These are phyloP conservation scores for Cryptococcus sp. DNA, from an alignment of 1,284 basidiomycete species.

Conservation along the genomic window DNA sequence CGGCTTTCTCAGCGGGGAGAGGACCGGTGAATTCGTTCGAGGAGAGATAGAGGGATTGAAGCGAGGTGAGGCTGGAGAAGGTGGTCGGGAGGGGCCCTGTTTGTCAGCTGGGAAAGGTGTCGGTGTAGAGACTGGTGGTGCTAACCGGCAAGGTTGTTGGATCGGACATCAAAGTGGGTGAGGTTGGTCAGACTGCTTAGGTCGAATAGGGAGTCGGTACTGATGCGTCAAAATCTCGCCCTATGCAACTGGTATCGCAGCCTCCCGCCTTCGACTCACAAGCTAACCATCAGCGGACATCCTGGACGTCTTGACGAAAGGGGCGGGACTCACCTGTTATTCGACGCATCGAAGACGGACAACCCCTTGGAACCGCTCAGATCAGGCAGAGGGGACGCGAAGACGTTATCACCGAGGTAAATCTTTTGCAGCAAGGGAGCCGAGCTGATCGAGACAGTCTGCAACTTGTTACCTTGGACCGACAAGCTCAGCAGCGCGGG, in stretches of 20 bases:
- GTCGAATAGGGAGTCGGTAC: conserved; percentile 18
- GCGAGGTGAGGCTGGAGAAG: neutral
- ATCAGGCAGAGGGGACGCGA: conserved; percentile 12
- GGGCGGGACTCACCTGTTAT: conserved; percentile 21
- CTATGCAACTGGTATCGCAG: neutral
- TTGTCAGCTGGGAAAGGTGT: neutral
- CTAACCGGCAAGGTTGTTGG: conserved; percentile 16
- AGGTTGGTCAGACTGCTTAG: conserved; percentile 11
- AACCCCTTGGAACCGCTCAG: conserved; percentile 5
- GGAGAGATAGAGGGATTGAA: conserved; percentile 16
- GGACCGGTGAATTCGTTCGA: conserved; percentile 14
- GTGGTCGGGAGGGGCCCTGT: conserved; percentile 9
- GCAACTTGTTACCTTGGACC: conserved; percentile 6
- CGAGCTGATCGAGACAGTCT: neutral
- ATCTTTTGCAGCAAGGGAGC: conserved; percentile 7
- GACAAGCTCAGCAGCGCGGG: conserved; percentile 2
- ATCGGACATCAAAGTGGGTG: conserved; percentile 16
- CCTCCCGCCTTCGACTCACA: too few species aligned
- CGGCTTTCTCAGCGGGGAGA: conserved; percentile 9
- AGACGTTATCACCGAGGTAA: conserved; percentile 8
- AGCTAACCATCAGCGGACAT: conserved; percentile 1
- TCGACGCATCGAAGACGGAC: conserved; percentile 9
- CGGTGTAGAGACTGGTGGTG: neutral
- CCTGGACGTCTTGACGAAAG: neutral
- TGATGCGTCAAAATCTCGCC: conserved; percentile 1